phyloP scores from a whole-genome alignment of 768 basidiomycete genomes.

The Suillus variegatus region DNA sequence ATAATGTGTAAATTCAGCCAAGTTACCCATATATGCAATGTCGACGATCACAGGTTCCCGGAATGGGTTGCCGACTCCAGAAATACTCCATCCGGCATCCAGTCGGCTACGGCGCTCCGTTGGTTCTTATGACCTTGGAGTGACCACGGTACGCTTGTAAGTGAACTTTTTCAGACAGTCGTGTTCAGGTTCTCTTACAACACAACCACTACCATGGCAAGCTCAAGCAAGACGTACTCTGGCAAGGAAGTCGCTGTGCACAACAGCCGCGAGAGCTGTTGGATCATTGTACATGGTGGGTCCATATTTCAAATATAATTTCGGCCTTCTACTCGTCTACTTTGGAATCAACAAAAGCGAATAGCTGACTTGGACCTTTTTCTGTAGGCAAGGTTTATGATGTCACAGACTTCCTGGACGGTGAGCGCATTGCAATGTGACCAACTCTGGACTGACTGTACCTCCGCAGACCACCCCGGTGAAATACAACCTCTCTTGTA shows the following conservation, averaged over 20 bases:
- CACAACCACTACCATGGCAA: background rate
- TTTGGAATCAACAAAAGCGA: background rate
- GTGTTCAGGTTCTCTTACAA: background rate
- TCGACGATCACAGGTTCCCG: background rate
- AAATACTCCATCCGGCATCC: constrained; percentile 1
- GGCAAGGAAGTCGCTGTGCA: constrained; percentile 48
- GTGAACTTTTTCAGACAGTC: background rate
- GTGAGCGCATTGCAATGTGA: constrained; percentile 38
- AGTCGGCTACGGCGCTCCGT: constrained; percentile 15
- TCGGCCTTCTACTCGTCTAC: background rate
- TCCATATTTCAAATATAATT: background rate
- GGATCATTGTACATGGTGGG: constrained; percentile 76
- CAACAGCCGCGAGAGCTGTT: constrained; percentile 56
- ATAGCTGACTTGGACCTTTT: background rate
- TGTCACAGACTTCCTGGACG: constrained; percentile 69
- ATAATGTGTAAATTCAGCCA: background rate
- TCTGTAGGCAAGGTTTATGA: constrained; percentile 65
- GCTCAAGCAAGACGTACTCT: constrained; percentile 28
- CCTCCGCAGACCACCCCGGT: constrained; percentile 1
- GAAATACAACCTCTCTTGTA: background rate
- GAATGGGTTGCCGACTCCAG: background rate
- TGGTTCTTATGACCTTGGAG: constrained; percentile 5
- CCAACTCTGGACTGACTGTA: constrained; percentile 39
- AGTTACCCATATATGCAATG: background rate
- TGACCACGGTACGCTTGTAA: background rate